Conservation (phyloP, 192 early-diverging fungal genomes). For the Umbelopsis isabellina region DNA sequence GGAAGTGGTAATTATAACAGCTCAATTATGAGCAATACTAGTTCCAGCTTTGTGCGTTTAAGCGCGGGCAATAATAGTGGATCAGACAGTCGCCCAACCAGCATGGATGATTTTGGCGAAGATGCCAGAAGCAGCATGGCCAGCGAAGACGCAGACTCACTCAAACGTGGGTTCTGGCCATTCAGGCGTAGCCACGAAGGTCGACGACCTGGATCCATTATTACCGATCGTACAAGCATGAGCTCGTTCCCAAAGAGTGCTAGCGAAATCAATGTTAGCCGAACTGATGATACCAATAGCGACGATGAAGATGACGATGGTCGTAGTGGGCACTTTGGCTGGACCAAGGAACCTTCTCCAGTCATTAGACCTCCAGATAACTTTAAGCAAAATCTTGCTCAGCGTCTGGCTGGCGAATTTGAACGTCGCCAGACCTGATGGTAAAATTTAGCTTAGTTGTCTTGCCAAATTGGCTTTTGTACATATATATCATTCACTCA, state of each 20-base stretch:
- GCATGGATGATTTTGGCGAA: constrained; percentile 39
- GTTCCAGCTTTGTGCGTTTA: constrained; percentile 29
- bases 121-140: constrained; percentile 7
- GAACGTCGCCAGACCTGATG: constrained; percentile 14
- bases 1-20: constrained; percentile 37
- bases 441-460: not conserved
- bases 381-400: constrained; percentile 15
- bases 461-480: too few relatives aligned
- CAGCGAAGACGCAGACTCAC: not conserved
- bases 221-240: constrained; percentile 12
- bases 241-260: not conserved
- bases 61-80: constrained; percentile 35
- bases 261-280: constrained; percentile 1
- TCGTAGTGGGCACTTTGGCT: not conserved
- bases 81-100: constrained; percentile 43
- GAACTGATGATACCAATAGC: constrained; percentile 1
- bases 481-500: too few relatives aligned
- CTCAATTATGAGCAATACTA: constrained; percentile 36
- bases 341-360: constrained; percentile 12
- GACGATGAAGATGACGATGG: constrained; percentile 3
- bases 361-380: not conserved
- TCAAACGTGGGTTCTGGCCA: constrained; percentile 19
- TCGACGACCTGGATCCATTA: not conserved
- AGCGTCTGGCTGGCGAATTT: constrained; percentile 6
- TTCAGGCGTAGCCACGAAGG: constrained; percentile 23